Evolutionary conservation across 2,329 filamentous ascomycete species (phyloP).

Genomic region (Elsinoe arachidis): DNA sequence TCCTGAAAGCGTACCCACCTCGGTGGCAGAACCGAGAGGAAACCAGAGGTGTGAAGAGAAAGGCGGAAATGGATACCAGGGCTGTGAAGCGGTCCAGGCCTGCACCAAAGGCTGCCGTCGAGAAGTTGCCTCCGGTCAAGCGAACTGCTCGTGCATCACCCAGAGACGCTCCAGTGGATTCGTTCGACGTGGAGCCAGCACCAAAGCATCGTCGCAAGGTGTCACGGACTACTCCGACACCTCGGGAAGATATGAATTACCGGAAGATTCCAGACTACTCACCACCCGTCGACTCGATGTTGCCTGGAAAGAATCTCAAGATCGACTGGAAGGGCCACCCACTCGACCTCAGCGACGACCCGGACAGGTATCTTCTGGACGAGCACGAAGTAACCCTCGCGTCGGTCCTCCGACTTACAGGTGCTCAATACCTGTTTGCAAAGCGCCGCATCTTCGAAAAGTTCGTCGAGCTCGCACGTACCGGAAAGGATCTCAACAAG

Average conservation of each 20-base stretch:
- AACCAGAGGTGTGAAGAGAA: constrained; percentile 5
- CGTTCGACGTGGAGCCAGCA: constrained; percentile 22
- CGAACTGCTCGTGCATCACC: constrained; percentile 14
- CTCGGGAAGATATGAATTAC: constrained; percentile 74
- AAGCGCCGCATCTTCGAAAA: constrained; percentile 85
- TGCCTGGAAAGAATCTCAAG: constrained; percentile 56
- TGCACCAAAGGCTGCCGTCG: constrained; percentile 6
- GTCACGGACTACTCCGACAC: constrained; percentile 44
- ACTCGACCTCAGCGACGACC: constrained; percentile 66
- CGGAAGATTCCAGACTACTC: constrained; percentile 61
- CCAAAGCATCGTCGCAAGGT: constrained; percentile 20
- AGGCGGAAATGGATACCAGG: background rate
- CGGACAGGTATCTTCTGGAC: constrained; percentile 62
- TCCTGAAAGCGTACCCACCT: constrained; percentile 3
- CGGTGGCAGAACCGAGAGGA: background rate
- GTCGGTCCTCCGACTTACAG: constrained; percentile 70
- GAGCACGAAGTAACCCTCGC: constrained; percentile 70
- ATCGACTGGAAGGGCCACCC: constrained; percentile 79
- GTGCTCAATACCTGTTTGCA: constrained; percentile 81
- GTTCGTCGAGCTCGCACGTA: constrained; percentile 56
- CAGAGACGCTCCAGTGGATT: constrained; percentile 5
- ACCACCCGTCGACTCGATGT: constrained; percentile 58
- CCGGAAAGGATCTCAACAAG: constrained; percentile 81
- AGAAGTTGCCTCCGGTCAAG: background rate
- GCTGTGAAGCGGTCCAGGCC: constrained; percentile 2